Evolutionary conservation across 176 grass and related monocot genomes (phyloP).

Genomic region (Zoysia japonica): DNA sequence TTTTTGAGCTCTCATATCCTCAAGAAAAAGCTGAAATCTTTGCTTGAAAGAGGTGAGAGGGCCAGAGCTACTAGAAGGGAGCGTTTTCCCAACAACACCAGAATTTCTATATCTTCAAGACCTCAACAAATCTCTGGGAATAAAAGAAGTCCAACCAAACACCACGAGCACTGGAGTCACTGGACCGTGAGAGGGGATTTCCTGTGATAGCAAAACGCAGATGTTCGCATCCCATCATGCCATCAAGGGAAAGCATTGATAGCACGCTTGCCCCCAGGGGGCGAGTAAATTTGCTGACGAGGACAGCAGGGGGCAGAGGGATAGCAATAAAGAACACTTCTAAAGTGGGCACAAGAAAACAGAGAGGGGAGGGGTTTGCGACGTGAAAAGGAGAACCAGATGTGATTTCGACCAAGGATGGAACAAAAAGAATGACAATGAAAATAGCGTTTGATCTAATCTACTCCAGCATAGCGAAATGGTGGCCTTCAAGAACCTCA

Average conservation of each 20-base stretch:
- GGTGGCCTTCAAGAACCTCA: conserved; percentile 25
- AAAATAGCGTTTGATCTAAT: conserved; percentile 32
- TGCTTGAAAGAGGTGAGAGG: conserved; percentile 3
- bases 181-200: conserved; percentile 39
- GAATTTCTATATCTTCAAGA: conserved; percentile 1
- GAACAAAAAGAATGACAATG: neutral
- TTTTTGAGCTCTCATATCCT: conserved; percentile 3
- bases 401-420: neutral
- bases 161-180: conserved; percentile 6
- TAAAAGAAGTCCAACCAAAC: conserved; percentile 48
- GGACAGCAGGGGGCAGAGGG: conserved; percentile 30
- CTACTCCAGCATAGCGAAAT: conserved; percentile 22
- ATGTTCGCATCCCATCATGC: conserved; percentile 31
- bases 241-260: conserved; percentile 39
- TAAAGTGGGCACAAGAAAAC: conserved; percentile 27
- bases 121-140: conserved; percentile 33
- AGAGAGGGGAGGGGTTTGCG: conserved; percentile 33
- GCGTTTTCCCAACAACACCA: conserved; percentile 12
- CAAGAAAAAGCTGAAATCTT: conserved; percentile 12
- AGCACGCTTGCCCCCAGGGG: conserved; percentile 14
- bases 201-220: conserved; percentile 32
- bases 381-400: neutral
- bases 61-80: neutral
- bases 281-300: conserved; percentile 36
- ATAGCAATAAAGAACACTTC: conserved; percentile 37